These are phyloP conservation scores for Candida insectorum DNA, from an alignment of 805 yeast genomes.

Conservation along the genomic window DNA sequence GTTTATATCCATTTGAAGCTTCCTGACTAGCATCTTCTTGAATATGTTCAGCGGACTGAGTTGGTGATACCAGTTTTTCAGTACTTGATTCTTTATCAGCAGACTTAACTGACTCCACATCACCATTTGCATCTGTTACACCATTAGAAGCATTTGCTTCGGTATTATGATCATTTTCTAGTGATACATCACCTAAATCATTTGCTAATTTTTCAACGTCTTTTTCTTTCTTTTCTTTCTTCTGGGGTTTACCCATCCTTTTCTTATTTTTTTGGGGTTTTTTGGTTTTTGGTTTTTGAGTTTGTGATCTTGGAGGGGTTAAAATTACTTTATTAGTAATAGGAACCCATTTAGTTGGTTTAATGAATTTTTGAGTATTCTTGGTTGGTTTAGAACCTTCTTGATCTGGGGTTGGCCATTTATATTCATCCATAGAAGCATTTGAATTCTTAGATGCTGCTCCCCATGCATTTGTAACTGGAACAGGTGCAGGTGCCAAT, in stretches of 20 bases:
- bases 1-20: too few species aligned
- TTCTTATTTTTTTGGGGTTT: constrained; percentile 2
- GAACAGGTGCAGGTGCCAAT: constrained; percentile 47
- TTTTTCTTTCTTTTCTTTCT: constrained; percentile 1
- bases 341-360: constrained; percentile 46
- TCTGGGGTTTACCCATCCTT: neutral
- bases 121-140: too few species aligned
- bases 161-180: neutral
- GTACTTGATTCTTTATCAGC: too few species aligned
- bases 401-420: constrained; percentile 44
- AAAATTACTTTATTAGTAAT: constrained; percentile 40
- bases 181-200: constrained; percentile 4
- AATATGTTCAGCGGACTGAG: constrained; percentile 1
- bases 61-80: neutral
- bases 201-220: constrained; percentile 9
- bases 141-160: neutral
- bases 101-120: too few species aligned
- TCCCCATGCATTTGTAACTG: constrained; percentile 43
- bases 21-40: too few species aligned
- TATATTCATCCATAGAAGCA: constrained; percentile 34
- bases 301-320: constrained; percentile 32
- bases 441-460: constrained; percentile 5
- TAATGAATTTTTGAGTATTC: constrained; percentile 32
- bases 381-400: constrained; percentile 13
- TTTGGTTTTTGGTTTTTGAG: constrained; percentile 15